These are phyloP conservation scores for Breviolum minutum DNA, from an alignment of 73 alveolate genomes.

Conservation along the genomic window DNA sequence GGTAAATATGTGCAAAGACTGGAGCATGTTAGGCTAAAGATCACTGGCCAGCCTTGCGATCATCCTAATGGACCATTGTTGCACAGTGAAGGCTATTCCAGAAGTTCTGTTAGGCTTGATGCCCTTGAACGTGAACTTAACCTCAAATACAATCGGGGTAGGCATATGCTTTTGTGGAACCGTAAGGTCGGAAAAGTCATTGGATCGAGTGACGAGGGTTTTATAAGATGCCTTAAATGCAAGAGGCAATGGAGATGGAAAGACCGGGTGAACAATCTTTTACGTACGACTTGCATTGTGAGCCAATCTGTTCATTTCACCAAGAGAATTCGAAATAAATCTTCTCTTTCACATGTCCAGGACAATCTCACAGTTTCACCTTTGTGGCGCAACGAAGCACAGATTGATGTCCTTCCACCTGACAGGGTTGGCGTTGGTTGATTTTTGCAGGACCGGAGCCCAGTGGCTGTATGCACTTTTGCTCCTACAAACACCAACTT, in stretches of 20 bases:
- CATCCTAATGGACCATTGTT: neutral
- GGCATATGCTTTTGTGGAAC: conserved; percentile 16
- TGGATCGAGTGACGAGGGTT: neutral
- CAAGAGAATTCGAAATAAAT: too few relatives aligned
- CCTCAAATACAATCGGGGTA: neutral
- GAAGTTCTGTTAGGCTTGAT: neutral
- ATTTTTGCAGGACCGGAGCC: too few relatives aligned
- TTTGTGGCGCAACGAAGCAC: too few relatives aligned
- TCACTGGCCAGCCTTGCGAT: neutral
- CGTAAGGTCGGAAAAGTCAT: neutral
- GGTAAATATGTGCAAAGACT: neutral
- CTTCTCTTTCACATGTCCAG: too few relatives aligned
- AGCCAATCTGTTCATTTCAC: too few relatives aligned
- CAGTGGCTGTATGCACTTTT: too few relatives aligned
- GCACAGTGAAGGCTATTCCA: neutral
- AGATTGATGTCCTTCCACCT: too few relatives aligned
- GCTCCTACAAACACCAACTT: too few relatives aligned
- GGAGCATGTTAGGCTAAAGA: neutral
- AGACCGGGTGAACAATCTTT: conserved; percentile 8
- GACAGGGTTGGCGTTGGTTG: too few relatives aligned
- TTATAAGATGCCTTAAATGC: neutral
- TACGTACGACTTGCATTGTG: neutral
- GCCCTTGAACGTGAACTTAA: neutral
- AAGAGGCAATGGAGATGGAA: conserved; percentile 27
- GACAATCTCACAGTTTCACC: too few relatives aligned